Percentiles rank a stretch among this genome's conserved stretches.
Conservation (phyloP, 202 grass and related monocot genomes). For the Schoenoplectus tabernaemontani region DNA sequence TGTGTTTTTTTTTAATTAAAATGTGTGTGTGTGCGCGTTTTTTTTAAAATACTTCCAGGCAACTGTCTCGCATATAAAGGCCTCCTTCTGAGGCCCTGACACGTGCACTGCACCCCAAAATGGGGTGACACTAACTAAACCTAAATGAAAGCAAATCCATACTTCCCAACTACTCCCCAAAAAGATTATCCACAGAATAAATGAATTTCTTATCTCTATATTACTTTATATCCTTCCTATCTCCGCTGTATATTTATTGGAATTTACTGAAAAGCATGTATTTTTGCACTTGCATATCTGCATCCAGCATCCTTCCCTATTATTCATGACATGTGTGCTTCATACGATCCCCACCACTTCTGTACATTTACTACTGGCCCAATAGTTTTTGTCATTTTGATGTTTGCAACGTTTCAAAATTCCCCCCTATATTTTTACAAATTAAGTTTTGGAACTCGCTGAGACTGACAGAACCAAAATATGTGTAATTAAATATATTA, state of each 20-base stretch:
- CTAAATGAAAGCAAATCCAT: conserved; percentile 13
- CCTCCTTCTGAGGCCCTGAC: no score
- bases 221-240: neutral
- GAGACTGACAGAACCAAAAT: no score
- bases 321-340: neutral
- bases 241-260: conserved; percentile 9
- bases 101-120: no score
- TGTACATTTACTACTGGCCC: neutral
- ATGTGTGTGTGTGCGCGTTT: no score
- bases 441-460: neutral
- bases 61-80: no score
- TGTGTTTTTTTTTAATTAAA: no score
- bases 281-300: neutral
- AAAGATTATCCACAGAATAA: neutral
- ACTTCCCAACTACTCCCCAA: conserved; percentile 15
- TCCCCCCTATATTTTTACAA: neutral
- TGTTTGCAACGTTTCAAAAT: neutral
- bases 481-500: no score
- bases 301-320: neutral
- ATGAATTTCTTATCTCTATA: neutral
- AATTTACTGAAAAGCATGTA: conserved; percentile 5
- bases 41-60: no score
- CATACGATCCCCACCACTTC: neutral
- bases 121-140: neutral
- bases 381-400: conserved; percentile 2